phyloP scores from a whole-genome alignment of 257 asterid species.

The Lantana camara region DNA sequence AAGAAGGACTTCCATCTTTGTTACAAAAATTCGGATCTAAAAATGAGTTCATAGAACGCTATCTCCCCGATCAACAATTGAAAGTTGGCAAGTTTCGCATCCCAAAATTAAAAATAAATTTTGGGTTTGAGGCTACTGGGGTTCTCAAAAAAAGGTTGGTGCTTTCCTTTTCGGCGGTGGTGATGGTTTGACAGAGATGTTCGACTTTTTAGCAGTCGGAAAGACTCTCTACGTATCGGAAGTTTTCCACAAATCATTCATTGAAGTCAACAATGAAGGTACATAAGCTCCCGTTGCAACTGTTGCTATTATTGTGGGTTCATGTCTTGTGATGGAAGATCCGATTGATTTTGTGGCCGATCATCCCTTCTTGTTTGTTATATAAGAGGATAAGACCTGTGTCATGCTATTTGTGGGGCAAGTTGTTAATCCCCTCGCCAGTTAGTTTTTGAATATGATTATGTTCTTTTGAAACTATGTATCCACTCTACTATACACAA shows the following conservation, averaged over 20 bases:
- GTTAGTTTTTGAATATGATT: no score
- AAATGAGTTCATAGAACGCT: slow-evolving; percentile 39
- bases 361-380: no score
- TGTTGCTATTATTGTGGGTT: slow-evolving; percentile 26
- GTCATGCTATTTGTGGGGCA: no score
- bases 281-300: slow-evolving; percentile 66
- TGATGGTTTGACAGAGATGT: slow-evolving; percentile 51
- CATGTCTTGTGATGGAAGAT: slow-evolving; percentile 14
- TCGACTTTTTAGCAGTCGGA: no score
- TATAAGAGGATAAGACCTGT: no score
- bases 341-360: slow-evolving; percentile 54
- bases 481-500: no score
- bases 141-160: slow-evolving; percentile 41
- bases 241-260: slow-evolving; percentile 52
- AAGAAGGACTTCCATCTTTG: slow-evolving; percentile 48
- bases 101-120: slow-evolving; percentile 48
- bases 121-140: no score
- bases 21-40: slow-evolving; percentile 35
- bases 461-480: no score
- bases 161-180: slow-evolving; percentile 36
- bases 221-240: slow-evolving; percentile 41
- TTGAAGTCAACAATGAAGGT: slow-evolving; percentile 72
- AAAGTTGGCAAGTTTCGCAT: slow-evolving; percentile 35
- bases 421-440: no score
- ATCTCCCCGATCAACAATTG: slow-evolving; percentile 37